phyloP scores from a whole-genome alignment of 1,139 yeast genomes.

The Scheffersomyces stambukii region DNA sequence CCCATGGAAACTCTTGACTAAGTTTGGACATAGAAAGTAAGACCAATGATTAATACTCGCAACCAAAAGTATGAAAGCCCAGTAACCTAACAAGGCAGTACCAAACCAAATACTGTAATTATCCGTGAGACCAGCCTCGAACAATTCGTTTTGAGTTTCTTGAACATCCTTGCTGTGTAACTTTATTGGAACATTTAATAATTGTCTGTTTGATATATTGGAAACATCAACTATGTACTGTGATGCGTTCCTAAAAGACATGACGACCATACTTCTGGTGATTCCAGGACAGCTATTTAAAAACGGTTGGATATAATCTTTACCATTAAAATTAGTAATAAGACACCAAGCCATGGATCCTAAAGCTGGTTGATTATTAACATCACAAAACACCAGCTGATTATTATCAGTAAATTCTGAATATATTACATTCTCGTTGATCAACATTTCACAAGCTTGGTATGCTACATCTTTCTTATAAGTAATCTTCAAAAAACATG shows the following conservation, averaged over 20 bases:
- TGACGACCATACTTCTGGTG: conserved; percentile 16
- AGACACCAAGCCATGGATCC: conserved; percentile 34
- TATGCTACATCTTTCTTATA: too few species aligned
- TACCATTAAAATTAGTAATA: conserved; percentile 10
- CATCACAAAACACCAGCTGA: conserved; percentile 25
- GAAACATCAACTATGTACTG: conserved; percentile 16
- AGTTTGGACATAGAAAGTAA: conserved; percentile 14
- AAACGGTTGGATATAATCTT: conserved; percentile 17
- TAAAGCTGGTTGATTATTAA: conserved; percentile 28
- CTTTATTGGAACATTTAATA: conserved; percentile 27
- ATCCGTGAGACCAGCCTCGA: conserved; percentile 4
- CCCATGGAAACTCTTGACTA: conserved; percentile 7
- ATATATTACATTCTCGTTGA: too few species aligned
- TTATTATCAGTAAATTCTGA: too few species aligned
- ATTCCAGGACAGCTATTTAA: conserved; percentile 19
- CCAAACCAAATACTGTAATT: conserved; percentile 12
- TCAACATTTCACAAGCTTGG: too few species aligned
- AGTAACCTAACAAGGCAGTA: conserved; percentile 15
- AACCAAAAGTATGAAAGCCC: conserved; percentile 17
- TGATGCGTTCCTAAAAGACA: conserved; percentile 26
- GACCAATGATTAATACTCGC: conserved; percentile 18
- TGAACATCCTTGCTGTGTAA: conserved; percentile 15
- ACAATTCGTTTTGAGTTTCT: conserved; percentile 1
- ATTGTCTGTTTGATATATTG: conserved; percentile 1
- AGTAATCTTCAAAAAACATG: too few species aligned